Evolutionary conservation across 2,329 filamentous ascomycete genomes (phyloP).

Genomic region (Endocalyx cinctus): DNA sequence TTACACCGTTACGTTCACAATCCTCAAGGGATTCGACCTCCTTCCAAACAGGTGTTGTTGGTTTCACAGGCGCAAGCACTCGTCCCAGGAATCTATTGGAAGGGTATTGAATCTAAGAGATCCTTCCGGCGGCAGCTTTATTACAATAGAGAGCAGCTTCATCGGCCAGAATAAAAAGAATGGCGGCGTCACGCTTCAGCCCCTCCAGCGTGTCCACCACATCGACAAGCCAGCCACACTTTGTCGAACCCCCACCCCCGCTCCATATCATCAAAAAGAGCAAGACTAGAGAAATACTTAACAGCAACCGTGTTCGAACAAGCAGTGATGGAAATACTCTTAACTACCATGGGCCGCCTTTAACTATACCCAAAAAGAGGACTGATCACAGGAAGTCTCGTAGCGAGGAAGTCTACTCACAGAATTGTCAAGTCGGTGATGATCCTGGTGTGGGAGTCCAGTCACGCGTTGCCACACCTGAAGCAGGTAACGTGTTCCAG

Average conservation of each 20-base stretch:
- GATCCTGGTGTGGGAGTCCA: neutral
- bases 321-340: slow-evolving; percentile 21
- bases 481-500: slow-evolving; percentile 7
- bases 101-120: slow-evolving; percentile 1
- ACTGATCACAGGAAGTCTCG: neutral
- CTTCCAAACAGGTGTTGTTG: slow-evolving; percentile 7
- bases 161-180: slow-evolving; percentile 14
- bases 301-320: slow-evolving; percentile 12
- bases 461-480: slow-evolving; percentile 1
- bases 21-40: slow-evolving; percentile 23
- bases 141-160: slow-evolving; percentile 21
- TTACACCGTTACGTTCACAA: slow-evolving; percentile 28
- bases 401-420: too few relatives aligned
- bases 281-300: slow-evolving; percentile 18
- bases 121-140: slow-evolving; percentile 10
- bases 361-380: neutral
- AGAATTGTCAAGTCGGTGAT: neutral
- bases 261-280: slow-evolving; percentile 23
- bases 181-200: slow-evolving; percentile 6
- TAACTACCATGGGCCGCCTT: neutral
- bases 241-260: slow-evolving; percentile 20
- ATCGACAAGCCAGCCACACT: slow-evolving; percentile 5
- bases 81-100: slow-evolving; percentile 1
- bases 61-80: slow-evolving; percentile 4
- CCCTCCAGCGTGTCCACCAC: slow-evolving; percentile 7